Percentiles rank a stretch among this genome's conserved stretches.
These are phyloP conservation scores for Gracilaria gracilis DNA, from an alignment of 23 red algal genomes.

Conservation along the genomic window DNA sequence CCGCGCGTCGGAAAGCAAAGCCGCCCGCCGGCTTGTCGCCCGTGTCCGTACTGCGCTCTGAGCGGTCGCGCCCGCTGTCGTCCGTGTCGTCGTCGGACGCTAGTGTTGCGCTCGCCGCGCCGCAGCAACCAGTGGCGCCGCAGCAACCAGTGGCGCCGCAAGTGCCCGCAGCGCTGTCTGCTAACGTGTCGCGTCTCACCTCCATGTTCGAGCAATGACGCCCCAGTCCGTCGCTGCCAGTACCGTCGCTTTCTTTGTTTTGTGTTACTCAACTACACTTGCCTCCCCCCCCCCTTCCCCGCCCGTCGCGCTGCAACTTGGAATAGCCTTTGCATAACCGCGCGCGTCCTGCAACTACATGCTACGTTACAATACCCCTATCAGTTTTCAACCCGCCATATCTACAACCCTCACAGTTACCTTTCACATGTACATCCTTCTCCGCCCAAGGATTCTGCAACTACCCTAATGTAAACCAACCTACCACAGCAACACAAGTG, in stretches of 20 bases:
- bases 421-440: neutral
- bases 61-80: neutral
- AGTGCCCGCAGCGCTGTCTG: neutral
- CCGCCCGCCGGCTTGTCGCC: neutral
- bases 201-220: constrained; percentile 30
- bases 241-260: neutral
- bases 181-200: constrained; percentile 7
- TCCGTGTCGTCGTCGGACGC: neutral
- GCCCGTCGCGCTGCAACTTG: neutral
- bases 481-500: too few species aligned
- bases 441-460: neutral
- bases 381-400: neutral
- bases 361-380: neutral
- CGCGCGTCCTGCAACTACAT: neutral
- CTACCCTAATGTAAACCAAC: neutral
- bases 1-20: too few species aligned
- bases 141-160: neutral
- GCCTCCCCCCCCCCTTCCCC: neutral
- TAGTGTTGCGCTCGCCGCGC: neutral
- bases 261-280: neutral
- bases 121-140: too few species aligned
- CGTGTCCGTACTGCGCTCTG: neutral
- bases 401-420: neutral
- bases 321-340: neutral
- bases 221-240: too few species aligned